Evolutionary conservation across 371 early-diverging fungal genomes (phyloP).

Genomic region (Mortierella sp.): DNA sequence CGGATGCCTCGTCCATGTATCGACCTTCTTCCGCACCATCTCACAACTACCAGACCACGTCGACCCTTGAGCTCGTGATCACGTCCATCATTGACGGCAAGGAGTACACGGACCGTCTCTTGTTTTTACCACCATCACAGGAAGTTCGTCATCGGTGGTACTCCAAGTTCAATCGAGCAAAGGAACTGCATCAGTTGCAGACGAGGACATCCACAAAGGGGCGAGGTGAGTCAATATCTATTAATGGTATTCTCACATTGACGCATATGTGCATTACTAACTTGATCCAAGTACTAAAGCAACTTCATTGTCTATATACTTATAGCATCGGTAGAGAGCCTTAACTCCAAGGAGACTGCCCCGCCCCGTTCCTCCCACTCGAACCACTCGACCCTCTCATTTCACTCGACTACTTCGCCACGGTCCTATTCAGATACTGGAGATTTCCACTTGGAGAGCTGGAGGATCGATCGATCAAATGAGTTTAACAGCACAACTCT

Average conservation of each 20-base stretch:
- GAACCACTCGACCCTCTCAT: constrained; percentile 25
- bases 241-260: not conserved
- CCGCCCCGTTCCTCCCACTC: constrained; percentile 22
- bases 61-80: constrained; percentile 40
- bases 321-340: constrained; percentile 29
- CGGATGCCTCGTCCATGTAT: constrained; percentile 58
- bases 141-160: constrained; percentile 53
- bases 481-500: constrained; percentile 63
- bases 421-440: constrained; percentile 3
- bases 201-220: constrained; percentile 11
- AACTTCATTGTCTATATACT: not conserved
- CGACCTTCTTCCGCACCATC: constrained; percentile 2
- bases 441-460: constrained; percentile 14
- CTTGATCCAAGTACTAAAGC: not conserved
- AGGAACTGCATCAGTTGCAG: constrained; percentile 27
- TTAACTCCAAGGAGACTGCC: constrained; percentile 21
- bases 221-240: constrained; percentile 21
- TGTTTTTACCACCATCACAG: constrained; percentile 47
- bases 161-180: constrained; percentile 41
- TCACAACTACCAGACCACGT: constrained; percentile 32
- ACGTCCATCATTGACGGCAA: constrained; percentile 42
- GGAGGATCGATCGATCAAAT: constrained; percentile 51
- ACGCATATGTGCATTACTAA: not conserved
- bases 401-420: constrained; percentile 36
- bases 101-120: constrained; percentile 38